Conservation (phyloP, 2,329 filamentous ascomycete genomes). For the Talaromyces sp. region DNA sequence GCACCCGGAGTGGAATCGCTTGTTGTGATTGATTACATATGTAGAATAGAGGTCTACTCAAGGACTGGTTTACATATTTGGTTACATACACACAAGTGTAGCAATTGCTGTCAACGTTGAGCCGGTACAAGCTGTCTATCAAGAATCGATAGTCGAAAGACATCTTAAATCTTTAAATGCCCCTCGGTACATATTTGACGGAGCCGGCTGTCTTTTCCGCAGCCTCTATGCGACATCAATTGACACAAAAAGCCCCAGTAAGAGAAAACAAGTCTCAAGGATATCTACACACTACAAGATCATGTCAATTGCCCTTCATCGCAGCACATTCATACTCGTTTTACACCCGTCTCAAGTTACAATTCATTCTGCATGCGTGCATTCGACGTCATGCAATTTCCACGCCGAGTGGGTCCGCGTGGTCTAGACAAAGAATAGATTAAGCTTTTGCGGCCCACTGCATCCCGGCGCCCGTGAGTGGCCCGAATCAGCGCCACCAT, state of each 20-base stretch:
- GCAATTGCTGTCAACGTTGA: no score
- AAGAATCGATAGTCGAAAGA: no score
- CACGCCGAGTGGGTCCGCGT: no score
- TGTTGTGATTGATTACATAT: no score
- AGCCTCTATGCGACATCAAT: not conserved
- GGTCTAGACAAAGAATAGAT: not conserved
- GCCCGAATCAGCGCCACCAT: not conserved
- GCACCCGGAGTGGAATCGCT: conserved; percentile 51
- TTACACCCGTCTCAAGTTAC: no score
- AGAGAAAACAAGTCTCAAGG: not conserved
- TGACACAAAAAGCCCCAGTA: not conserved
- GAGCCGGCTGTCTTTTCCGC: not conserved
- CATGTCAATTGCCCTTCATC: not conserved
- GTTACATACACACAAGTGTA: no score
- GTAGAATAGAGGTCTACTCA: no score
- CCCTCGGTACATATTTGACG: no score
- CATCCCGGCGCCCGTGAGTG: not conserved
- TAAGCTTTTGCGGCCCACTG: not conserved
- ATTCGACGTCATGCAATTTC: conserved; percentile 8
- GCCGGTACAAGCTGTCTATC: no score
- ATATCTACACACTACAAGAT: not conserved
- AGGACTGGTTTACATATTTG: no score
- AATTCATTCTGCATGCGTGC: not conserved
- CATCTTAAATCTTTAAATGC: no score
- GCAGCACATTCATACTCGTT: no score